Base-by-base conservation (phyloP, 768 basidiomycete species). In the Nidularia pulvinata region DNA sequence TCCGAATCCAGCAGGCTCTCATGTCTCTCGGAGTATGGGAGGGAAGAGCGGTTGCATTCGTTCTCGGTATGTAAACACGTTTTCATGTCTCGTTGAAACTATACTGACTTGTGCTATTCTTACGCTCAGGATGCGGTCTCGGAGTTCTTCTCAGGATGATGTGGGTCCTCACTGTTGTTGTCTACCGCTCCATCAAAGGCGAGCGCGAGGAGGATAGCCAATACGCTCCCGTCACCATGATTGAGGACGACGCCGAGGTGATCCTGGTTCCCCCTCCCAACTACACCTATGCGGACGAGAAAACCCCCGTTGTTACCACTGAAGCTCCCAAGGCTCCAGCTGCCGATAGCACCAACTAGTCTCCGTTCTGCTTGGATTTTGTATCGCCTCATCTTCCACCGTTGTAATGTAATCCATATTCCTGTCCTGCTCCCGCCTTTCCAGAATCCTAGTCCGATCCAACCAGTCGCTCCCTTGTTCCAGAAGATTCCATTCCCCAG, bases 141-240 rank as follows among this genome's bases (percentile, higher is more conserved):
- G 91, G 91, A 51, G 91, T 92, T 44, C 79, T 93, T 25, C 67
- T 93, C 53, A 79, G 91, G 65, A 91, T 93, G 86, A 61, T 91
- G 65, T 93, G 81, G 79, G 90, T 93, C 58, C 62, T 92, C 59
- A 64, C 77, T 33, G 70, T 93, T 55, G 69, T 93, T 57, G 61
- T 77, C 34, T 81, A 76, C 60, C 88, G 91, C 60, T 63, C 81
- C 36, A 58, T 86, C 65, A 73, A 68, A 13, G 81, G 79, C 49
- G 69, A 70, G 7, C 69, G 71, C 46, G 57, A 61, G 36, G 69
- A 76, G 3, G 76, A 79, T 45, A 63, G 74, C 43, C 68, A 72
- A 43, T 74, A 80, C 53, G 66, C 72, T 33, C 65, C 62, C 36
- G 58, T 71, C 53, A 57, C 73, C 53, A 64, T 76, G 54, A 60